phyloP scores from a whole-genome alignment of 1,284 basidiomycete species.

The Ceratobasidium sp. region DNA sequence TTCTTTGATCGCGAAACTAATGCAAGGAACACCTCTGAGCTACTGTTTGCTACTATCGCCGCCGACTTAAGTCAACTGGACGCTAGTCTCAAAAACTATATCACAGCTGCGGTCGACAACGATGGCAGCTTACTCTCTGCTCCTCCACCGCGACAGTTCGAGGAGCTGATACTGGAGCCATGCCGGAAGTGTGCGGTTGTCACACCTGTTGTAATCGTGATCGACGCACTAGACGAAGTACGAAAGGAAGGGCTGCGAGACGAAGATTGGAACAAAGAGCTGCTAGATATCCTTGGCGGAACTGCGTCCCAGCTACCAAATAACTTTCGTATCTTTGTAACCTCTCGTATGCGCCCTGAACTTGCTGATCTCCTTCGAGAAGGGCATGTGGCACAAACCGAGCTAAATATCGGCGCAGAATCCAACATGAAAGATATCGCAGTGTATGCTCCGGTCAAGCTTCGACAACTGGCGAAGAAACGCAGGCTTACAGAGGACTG shows the following conservation, averaged over 20 bases:
- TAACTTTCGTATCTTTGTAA: not conserved
- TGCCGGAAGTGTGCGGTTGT: not conserved
- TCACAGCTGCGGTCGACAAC: not conserved
- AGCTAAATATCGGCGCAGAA: conserved; percentile 1
- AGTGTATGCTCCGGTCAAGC: not conserved
- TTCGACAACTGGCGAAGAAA: not conserved
- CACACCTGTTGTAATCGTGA: not conserved
- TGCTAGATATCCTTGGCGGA: not conserved
- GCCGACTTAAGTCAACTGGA: not conserved
- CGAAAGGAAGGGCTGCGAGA: no score
- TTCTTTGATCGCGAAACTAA: conserved; percentile 20
- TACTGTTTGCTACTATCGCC: conserved; percentile 12
- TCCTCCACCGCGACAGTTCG: no score
- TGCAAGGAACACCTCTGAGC: conserved; percentile 8
- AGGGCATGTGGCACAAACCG: not conserved
- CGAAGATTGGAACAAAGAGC: not conserved
- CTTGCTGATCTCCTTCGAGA: not conserved
- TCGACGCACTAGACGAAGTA: conserved; percentile 10
- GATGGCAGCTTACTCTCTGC: not conserved
- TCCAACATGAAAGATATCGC: conserved; percentile 10
- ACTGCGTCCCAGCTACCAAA: not conserved
- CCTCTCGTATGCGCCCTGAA: conserved; percentile 6
- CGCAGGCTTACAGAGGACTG: conserved; percentile 39
- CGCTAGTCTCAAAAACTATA: not conserved
- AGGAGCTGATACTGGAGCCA: not conserved